Conservation (phyloP, 306 rosid genomes). For the Rubus parviflorus region DNA sequence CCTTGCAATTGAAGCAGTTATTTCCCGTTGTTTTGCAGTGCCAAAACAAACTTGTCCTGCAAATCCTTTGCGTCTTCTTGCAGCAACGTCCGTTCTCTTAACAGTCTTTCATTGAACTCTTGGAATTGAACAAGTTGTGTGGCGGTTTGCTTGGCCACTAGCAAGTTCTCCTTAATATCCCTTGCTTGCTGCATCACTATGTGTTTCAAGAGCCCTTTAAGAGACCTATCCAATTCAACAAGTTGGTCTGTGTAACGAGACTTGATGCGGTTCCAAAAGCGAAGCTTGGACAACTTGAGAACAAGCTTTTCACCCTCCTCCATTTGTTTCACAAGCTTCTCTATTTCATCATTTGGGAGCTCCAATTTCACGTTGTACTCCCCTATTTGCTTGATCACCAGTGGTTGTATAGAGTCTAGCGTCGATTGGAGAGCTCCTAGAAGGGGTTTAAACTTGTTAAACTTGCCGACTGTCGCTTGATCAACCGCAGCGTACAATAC, state of each 20-base stretch:
- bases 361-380: background rate
- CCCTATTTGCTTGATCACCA: background rate
- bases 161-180: constrained; percentile 1
- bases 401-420: background rate
- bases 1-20: background rate
- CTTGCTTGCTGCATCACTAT: background rate
- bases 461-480: background rate
- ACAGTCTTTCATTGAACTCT: background rate
- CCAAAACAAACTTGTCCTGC: background rate
- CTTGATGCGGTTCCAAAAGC: background rate
- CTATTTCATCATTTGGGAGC: background rate
- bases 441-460: background rate
- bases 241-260: background rate
- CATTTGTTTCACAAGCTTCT: background rate
- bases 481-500: background rate
- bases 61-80: background rate
- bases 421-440: background rate
- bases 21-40: background rate
- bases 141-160: background rate
- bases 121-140: background rate
- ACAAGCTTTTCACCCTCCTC: background rate
- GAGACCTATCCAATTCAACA: background rate
- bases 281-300: background rate
- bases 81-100: background rate
- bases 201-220: background rate